These are phyloP conservation scores for Pyricularia sp. DNA, from an alignment of 2,329 filamentous ascomycete genomes.

Conservation along the genomic window DNA sequence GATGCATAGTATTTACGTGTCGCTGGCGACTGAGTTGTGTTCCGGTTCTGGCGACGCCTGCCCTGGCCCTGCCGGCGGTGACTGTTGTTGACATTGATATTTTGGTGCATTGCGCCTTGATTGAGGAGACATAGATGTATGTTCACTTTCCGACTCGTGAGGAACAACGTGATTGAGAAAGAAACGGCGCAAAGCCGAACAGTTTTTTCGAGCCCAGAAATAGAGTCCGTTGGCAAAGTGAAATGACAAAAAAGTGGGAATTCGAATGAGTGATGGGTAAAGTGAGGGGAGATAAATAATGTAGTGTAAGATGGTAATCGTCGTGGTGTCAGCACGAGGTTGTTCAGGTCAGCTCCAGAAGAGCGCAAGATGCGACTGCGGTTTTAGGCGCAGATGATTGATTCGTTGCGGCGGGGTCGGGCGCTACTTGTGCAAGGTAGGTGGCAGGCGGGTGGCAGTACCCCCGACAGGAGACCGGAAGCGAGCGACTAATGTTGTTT, in stretches of 20 bases:
- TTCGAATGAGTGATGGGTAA: neutral
- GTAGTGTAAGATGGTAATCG: neutral
- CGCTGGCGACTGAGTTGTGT: conserved; percentile 25
- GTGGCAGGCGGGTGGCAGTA: neutral
- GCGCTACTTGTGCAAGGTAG: neutral
- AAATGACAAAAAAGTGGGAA: neutral
- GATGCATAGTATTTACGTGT: conserved; percentile 47
- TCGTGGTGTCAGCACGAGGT: neutral
- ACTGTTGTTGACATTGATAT: conserved; percentile 12
- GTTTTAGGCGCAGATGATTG: neutral
- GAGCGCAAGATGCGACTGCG: neutral
- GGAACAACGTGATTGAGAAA: neutral
- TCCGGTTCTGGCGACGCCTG: conserved; percentile 29
- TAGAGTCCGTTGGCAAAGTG: neutral
- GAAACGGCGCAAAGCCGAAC: neutral
- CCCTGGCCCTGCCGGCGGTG: conserved; percentile 25
- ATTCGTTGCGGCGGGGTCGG: neutral
- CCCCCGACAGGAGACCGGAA: neutral
- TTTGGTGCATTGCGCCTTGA: conserved; percentile 21
- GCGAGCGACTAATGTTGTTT: neutral
- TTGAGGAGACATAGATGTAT: neutral
- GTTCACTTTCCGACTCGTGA: neutral
- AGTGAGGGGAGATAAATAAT: neutral
- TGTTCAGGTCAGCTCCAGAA: neutral
- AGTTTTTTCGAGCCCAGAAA: neutral